Percentiles rank a stretch among this genome's conserved stretches.
phyloP scores from a whole-genome alignment of 2,329 filamentous ascomycete genomes.

The Penicillium sp. region DNA sequence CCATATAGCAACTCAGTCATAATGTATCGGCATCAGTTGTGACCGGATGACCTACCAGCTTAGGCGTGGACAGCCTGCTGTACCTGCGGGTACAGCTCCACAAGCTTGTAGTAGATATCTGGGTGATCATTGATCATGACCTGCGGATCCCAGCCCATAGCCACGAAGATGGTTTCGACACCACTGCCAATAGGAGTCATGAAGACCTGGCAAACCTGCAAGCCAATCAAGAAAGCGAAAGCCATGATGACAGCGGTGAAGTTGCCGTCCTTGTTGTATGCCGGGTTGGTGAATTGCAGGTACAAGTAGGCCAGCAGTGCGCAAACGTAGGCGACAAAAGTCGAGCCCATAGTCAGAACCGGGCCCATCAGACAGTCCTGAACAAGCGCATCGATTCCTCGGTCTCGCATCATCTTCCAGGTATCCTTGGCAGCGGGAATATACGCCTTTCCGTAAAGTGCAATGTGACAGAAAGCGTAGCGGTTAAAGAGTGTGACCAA shows the following conservation, averaged over 20 bases:
- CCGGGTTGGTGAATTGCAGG: slow-evolving; percentile 75
- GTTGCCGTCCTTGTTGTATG: slow-evolving; percentile 68
- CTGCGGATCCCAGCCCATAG: slow-evolving; percentile 64
- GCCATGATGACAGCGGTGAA: slow-evolving; percentile 80
- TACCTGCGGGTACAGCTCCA: slow-evolving; percentile 79
- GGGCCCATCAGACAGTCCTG: slow-evolving; percentile 83
- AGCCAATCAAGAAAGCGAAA: slow-evolving; percentile 83
- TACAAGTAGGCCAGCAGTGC: slow-evolving; percentile 85
- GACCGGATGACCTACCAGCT: not conserved
- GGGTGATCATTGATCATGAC: slow-evolving; percentile 79
- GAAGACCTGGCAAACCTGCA: slow-evolving; percentile 88
- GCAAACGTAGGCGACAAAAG: slow-evolving; percentile 82
- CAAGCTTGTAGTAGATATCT: slow-evolving; percentile 77
- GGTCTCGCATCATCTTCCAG: slow-evolving; percentile 87
- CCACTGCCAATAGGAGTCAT: slow-evolving; percentile 84
- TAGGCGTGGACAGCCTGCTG: slow-evolving; percentile 74
- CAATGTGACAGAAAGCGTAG: slow-evolving; percentile 91
- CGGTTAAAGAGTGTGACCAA: slow-evolving; percentile 85
- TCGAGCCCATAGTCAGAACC: slow-evolving; percentile 72
- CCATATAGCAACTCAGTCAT: not conserved
- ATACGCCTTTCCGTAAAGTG: slow-evolving; percentile 87
- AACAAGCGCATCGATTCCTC: slow-evolving; percentile 85
- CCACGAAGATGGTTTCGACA: slow-evolving; percentile 91
- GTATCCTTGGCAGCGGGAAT: slow-evolving; percentile 85
- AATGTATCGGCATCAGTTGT: not conserved